These are phyloP conservation scores for Pythium brassicae DNA, from an alignment of 352 stramenopile species.

Conservation along the genomic window DNA sequence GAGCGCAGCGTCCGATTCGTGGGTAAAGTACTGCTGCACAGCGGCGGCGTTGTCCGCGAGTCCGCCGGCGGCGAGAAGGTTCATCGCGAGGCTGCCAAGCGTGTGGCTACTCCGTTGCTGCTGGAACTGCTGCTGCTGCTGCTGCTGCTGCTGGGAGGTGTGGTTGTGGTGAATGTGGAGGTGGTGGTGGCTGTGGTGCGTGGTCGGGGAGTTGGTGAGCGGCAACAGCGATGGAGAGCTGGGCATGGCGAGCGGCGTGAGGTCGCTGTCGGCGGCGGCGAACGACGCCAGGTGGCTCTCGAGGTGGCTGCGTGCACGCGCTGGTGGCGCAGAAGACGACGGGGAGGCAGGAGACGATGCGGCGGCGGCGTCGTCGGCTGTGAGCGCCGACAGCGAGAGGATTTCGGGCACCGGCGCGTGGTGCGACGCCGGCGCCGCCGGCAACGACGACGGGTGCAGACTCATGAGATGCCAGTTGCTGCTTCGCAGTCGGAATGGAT, in stretches of 20 bases:
- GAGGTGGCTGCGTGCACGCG: slow-evolving; percentile 8
- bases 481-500: too few relatives aligned
- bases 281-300: slow-evolving; percentile 20
- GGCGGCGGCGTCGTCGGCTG: slow-evolving; percentile 16
- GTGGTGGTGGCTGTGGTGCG: slow-evolving; percentile 10
- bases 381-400: slow-evolving; percentile 29
- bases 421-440: background rate
- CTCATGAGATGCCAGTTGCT: background rate
- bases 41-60: slow-evolving; percentile 10
- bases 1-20: slow-evolving; percentile 15
- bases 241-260: slow-evolving; percentile 36
- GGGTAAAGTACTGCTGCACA: slow-evolving; percentile 42
- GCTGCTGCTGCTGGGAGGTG: background rate
- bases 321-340: background rate
- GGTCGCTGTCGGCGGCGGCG: slow-evolving; percentile 13
- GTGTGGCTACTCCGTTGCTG: slow-evolving; percentile 12
- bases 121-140: slow-evolving; percentile 10
- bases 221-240: slow-evolving; percentile 44
- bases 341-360: background rate
- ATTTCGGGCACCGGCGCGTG: slow-evolving; percentile 30
- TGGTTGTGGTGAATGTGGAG: slow-evolving; percentile 1
- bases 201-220: slow-evolving; percentile 23
- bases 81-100: slow-evolving; percentile 11
- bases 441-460: background rate
- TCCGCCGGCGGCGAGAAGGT: slow-evolving; percentile 4